phyloP scores from a whole-genome alignment of 768 basidiomycete genomes.

The Scleroderma citrinum region DNA sequence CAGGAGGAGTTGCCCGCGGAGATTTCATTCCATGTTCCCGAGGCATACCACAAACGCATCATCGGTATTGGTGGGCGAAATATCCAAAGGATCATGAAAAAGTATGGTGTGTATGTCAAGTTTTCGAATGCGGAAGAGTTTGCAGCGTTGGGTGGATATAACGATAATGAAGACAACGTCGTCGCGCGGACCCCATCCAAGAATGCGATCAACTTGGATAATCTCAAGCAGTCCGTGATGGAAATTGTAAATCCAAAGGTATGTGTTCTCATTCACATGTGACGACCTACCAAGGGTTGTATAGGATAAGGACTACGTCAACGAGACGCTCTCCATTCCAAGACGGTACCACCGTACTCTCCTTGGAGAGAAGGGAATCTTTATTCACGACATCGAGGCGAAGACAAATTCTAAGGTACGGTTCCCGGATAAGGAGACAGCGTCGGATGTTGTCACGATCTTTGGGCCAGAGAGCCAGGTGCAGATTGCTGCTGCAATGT shows the following conservation, averaged over 20 bases:
- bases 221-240: constrained; percentile 95
- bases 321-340: constrained; percentile 90
- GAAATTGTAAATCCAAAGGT: constrained; percentile 97
- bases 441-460: constrained; percentile 93
- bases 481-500: constrained; percentile 93
- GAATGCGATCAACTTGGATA: constrained; percentile 92
- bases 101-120: constrained; percentile 99
- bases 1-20: constrained; percentile 99
- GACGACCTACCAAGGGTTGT: not conserved
- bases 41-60: constrained; percentile 97
- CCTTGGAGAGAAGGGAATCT: constrained; percentile 93
- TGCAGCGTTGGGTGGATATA: constrained; percentile 88
- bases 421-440: constrained; percentile 90
- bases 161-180: constrained; percentile 98
- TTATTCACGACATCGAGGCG: constrained; percentile 93
- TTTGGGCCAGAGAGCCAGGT: constrained; percentile 97
- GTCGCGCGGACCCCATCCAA: constrained; percentile 97
- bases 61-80: constrained; percentile 97
- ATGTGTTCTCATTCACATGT: constrained; percentile 11
- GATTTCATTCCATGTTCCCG: constrained; percentile 97
- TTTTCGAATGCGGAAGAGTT: constrained; percentile 98
- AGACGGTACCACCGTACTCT: constrained; percentile 92
- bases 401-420: constrained; percentile 93
- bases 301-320: constrained; percentile 95
- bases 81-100: constrained; percentile 99